Conservation (phyloP, 352 stramenopile species). For the Thraustochytrium striatum region DNA sequence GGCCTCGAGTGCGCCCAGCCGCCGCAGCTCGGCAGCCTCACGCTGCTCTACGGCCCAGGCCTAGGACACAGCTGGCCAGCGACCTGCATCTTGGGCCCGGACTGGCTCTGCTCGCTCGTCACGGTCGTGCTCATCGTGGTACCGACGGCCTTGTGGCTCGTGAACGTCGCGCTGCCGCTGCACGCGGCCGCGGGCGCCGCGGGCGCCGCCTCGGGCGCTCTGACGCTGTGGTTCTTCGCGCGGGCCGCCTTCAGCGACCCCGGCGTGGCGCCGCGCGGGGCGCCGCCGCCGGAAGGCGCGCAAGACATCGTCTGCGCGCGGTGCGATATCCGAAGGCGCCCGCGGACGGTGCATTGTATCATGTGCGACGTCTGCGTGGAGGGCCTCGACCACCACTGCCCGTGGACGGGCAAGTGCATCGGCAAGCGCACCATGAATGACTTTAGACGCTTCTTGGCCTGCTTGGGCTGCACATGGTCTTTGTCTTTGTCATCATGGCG, state of each 20-base stretch:
- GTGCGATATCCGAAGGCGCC: neutral
- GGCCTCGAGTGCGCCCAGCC: slow-evolving; percentile 8
- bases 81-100: slow-evolving; percentile 1
- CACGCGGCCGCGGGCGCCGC: neutral
- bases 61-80: neutral
- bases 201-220: neutral
- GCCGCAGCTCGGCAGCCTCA: neutral
- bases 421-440: slow-evolving; percentile 69
- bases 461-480: neutral
- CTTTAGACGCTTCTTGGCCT: slow-evolving; percentile 62
- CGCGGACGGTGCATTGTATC: slow-evolving; percentile 7
- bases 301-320: neutral
- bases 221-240: neutral
- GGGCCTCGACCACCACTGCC: slow-evolving; percentile 79
- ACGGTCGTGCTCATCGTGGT: slow-evolving; percentile 3
- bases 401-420: slow-evolving; percentile 83
- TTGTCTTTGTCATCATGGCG: neutral
- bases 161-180: neutral
- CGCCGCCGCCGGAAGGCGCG: neutral
- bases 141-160: neutral
- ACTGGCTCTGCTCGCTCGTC: slow-evolving; percentile 1
- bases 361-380: slow-evolving; percentile 54
- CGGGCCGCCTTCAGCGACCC: slow-evolving; percentile 18
- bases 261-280: slow-evolving; percentile 2
- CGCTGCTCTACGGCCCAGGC: slow-evolving; percentile 17